Conservation (phyloP, 2,329 filamentous ascomycete genomes). For the Diaporthe sp. region DNA sequence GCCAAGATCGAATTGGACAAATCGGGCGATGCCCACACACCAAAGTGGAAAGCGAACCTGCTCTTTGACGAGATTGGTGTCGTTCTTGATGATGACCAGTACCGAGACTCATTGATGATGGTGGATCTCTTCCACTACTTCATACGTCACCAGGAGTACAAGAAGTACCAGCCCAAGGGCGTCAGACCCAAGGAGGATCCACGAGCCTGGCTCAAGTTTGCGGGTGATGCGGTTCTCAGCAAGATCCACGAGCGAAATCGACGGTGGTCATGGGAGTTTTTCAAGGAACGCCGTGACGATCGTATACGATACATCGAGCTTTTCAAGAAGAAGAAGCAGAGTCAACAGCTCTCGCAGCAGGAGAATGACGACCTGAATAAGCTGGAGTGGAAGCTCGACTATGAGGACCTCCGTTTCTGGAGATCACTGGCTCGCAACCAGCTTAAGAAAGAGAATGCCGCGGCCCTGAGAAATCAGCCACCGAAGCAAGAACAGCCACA, state of each 20-base stretch:
- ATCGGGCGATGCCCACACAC: conserved; percentile 81
- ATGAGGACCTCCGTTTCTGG: conserved; percentile 98
- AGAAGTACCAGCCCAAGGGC: conserved; percentile 88
- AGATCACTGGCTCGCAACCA: conserved; percentile 93
- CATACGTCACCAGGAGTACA: conserved; percentile 97
- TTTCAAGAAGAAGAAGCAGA: conserved; percentile 93
- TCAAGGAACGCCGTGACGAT: conserved; percentile 92
- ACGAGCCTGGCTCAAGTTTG: conserved; percentile 91
- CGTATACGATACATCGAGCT: conserved; percentile 89
- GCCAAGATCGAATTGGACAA: conserved; percentile 97
- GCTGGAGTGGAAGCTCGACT: conserved; percentile 89
- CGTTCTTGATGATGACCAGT: conserved; percentile 97
- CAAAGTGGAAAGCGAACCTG: conserved; percentile 90
- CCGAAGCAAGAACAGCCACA: conserved; percentile 69
- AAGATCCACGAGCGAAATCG: conserved; percentile 97
- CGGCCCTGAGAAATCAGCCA: conserved; percentile 78
- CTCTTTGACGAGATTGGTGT: conserved; percentile 98
- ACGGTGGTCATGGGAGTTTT: conserved; percentile 96
- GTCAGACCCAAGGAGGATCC: conserved; percentile 89
- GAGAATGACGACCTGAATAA: conserved; percentile 80
- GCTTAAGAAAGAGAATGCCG: conserved; percentile 93
- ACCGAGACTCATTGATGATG: conserved; percentile 97
- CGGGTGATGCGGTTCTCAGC: conserved; percentile 86
- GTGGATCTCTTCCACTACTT: conserved; percentile 99
- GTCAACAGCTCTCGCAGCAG: conserved; percentile 76